Evolutionary conservation across 768 basidiomycete genomes (phyloP).

Genomic region (Tulasnella sp.): DNA sequence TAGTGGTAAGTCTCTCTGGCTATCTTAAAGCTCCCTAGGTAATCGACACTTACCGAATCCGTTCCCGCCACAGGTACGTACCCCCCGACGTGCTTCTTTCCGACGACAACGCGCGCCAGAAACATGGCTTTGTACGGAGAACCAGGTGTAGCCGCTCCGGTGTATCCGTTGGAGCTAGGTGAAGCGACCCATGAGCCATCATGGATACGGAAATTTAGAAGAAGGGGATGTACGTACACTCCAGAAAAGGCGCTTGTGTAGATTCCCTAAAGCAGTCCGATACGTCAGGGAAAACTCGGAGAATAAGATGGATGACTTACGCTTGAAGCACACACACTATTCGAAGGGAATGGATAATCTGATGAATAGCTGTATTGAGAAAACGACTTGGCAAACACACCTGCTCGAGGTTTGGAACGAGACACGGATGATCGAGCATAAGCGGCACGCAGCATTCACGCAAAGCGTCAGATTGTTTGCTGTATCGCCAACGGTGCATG

Average conservation of each 20-base stretch:
- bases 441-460: background rate
- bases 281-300: conserved; percentile 6
- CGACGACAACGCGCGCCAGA: background rate
- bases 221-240: conserved; percentile 35
- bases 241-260: background rate
- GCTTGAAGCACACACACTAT: background rate
- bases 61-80: background rate
- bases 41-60: background rate
- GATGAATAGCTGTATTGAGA: background rate
- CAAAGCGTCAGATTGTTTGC: background rate
- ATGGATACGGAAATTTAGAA: conserved; percentile 20
- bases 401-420: background rate
- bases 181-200: background rate
- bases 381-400: background rate
- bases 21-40: background rate
- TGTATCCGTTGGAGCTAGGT: background rate
- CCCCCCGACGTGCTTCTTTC: background rate
- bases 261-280: background rate
- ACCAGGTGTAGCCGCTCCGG: background rate
- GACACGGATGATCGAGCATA: background rate
- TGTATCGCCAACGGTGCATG: background rate
- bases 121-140: conserved; percentile 5
- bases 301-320: background rate
- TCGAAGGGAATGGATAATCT: background rate
- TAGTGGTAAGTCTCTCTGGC: background rate